Evolutionary conservation across 768 basidiomycete genomes (phyloP).

Genomic region (Agrocybe pediades): DNA sequence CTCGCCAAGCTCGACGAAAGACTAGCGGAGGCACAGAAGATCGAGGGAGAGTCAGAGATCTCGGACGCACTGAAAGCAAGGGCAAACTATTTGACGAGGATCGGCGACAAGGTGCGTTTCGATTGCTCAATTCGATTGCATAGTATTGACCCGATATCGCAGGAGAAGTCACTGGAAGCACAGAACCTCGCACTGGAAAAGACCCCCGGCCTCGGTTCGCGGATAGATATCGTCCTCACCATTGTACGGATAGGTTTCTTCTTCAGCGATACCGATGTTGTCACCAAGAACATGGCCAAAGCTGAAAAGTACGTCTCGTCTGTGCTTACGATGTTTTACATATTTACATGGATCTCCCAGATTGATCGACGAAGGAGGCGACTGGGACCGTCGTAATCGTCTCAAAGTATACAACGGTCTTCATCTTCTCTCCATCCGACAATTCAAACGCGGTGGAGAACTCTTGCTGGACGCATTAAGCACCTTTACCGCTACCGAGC

Average conservation of each 20-base stretch:
- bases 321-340: not conserved
- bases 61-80: conserved; percentile 82
- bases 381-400: conserved; percentile 97
- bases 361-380: conserved; percentile 92
- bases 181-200: conserved; percentile 87
- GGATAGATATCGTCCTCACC: conserved; percentile 91
- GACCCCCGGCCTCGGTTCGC: conserved; percentile 88
- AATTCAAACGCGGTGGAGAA: conserved; percentile 85
- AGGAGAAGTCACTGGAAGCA: conserved; percentile 84
- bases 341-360: conserved; percentile 36
- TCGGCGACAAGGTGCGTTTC: conserved; percentile 72
- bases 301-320: conserved; percentile 70
- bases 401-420: conserved; percentile 95
- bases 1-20: conserved; percentile 76
- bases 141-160: not conserved
- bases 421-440: conserved; percentile 83
- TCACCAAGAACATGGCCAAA: conserved; percentile 69
- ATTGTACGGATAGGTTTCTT: conserved; percentile 91
- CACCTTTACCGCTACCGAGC: conserved; percentile 92
- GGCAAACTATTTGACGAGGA: conserved; percentile 84
- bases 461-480: conserved; percentile 89
- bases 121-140: not conserved
- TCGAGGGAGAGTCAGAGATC: conserved; percentile 92
- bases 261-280: conserved; percentile 75
- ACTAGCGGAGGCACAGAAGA: conserved; percentile 85